Evolutionary conservation across 139 green algal genomes (phyloP).

Genomic region (Dunaliella sp.): DNA sequence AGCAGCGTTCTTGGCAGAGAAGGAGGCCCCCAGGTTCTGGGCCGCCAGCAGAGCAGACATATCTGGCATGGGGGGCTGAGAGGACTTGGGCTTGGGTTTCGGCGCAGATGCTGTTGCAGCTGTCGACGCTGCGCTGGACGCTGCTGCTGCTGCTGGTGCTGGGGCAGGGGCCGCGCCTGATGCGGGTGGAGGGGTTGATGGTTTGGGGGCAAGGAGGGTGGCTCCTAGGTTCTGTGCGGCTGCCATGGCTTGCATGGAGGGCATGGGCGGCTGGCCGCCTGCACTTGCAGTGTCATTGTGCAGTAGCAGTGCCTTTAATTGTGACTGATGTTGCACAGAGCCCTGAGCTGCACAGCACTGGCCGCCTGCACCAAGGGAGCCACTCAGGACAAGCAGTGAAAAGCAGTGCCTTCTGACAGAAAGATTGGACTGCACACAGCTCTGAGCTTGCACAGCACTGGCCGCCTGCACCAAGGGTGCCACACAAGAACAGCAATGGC

Average conservation of each 20-base stretch:
- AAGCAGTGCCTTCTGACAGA: no score
- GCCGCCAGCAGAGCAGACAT: background rate
- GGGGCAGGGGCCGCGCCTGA: no score
- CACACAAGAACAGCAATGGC: no score
- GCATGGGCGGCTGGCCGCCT: slow-evolving; percentile 19
- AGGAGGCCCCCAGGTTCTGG: background rate
- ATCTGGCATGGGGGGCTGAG: background rate
- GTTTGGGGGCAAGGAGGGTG: background rate
- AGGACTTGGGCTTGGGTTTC: background rate
- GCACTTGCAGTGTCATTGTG: no score
- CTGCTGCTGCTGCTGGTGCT: background rate
- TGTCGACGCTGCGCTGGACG: background rate
- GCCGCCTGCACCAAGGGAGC: no score
- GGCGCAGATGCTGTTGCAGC: background rate
- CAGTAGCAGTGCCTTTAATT: no score
- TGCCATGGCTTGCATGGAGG: slow-evolving; percentile 16
- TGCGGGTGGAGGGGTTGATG: background rate
- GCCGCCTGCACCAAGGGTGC: no score
- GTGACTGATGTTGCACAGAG: no score
- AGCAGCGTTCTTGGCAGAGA: background rate
- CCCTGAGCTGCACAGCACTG: no score
- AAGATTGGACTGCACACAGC: no score
- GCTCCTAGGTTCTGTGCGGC: slow-evolving; percentile 6
- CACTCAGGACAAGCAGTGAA: no score
- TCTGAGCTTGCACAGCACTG: no score